These are phyloP conservation scores for Fraxinus floribunda DNA, from an alignment of 305 asterid species.

Conservation along the genomic window DNA sequence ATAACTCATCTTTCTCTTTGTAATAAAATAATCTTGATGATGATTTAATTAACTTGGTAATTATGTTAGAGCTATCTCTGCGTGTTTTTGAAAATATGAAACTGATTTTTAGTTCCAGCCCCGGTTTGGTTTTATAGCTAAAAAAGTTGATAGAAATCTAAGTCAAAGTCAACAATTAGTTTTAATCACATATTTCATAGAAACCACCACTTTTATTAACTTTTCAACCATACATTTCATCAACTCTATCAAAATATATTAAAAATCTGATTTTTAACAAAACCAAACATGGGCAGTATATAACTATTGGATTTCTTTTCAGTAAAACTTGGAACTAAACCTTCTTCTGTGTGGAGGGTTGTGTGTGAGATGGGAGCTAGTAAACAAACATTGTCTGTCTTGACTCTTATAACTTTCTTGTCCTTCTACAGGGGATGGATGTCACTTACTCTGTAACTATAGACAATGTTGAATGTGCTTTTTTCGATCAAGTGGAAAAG, in stretches of 20 bases:
- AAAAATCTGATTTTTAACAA: background rate
- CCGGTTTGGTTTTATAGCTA: background rate
- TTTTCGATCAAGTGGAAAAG: conserved; percentile 74
- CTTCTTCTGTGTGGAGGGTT: background rate
- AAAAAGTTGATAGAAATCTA: background rate
- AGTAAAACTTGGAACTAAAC: background rate
- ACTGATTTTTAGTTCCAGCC: background rate
- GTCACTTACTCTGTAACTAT: conserved; percentile 53
- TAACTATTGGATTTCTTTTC: background rate
- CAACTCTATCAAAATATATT: background rate
- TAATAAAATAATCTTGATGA: background rate
- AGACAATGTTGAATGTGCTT: conserved; percentile 66
- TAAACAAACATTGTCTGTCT: background rate
- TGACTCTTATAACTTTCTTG: conserved; percentile 1
- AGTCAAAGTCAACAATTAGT: background rate
- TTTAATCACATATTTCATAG: background rate
- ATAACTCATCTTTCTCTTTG: background rate
- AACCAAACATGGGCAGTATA: background rate
- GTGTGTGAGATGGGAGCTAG: background rate
- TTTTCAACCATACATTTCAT: background rate
- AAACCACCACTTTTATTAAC: background rate
- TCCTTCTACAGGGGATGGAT: conserved; percentile 60
- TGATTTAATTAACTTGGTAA: background rate
- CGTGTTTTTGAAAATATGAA: background rate
- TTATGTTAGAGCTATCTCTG: background rate